Base-by-base conservation (phyloP, 306 rosid species). In the Cucumis cinereus region DNA sequence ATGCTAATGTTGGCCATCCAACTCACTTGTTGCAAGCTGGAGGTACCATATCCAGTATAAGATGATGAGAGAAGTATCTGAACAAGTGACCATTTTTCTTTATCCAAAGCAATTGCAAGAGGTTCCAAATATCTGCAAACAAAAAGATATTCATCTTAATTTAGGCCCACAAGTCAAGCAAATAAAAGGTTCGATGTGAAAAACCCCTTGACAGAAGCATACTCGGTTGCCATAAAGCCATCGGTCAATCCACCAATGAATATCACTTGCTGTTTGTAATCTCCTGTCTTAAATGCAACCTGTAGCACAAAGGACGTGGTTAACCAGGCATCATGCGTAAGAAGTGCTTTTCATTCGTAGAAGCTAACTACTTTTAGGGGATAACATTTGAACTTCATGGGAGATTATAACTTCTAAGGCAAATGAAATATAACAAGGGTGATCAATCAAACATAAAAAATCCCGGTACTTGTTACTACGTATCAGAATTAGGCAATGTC, bases 201-300 rank as follows among this genome's bases (percentile, higher is more conserved):
- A 38, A 19, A 40, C 8, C 55, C 35, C 53, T 56, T 17, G 0
- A 41, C 3, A 57, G 15, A 28, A 60, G 85, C 97, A 40, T 92
- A 95, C 99, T 89, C 79, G 22, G 93, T 88, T 47, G 99, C 97
- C 64, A 95, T 88, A 88, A 95, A 90, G 66, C 97, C 99, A 87
- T 95, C 97, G 0, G 97, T 87, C 57, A 95, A 78, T 84, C 99
- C 99, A 79, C 99, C 99, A 74, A 95, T 90, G 77, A 95, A 92
- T 73, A 95, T 89, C 72, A 95, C 91, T 81, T 95, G 99, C 72
- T 90, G 96, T 68, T 83, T 88, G 82, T 81, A 90, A 82, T 95
- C 95, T 17, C 99, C 98, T 17, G 96, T 88, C 83, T 92, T 92
- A 82, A 95, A 92, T 3, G 99, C 99, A 86, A 92, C 99, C 99